Evolutionary conservation across 768 basidiomycete genomes (phyloP), one percentile per base, ranked within the genome.

Genomic region (Leccinum olivaceopallidum): DNA sequence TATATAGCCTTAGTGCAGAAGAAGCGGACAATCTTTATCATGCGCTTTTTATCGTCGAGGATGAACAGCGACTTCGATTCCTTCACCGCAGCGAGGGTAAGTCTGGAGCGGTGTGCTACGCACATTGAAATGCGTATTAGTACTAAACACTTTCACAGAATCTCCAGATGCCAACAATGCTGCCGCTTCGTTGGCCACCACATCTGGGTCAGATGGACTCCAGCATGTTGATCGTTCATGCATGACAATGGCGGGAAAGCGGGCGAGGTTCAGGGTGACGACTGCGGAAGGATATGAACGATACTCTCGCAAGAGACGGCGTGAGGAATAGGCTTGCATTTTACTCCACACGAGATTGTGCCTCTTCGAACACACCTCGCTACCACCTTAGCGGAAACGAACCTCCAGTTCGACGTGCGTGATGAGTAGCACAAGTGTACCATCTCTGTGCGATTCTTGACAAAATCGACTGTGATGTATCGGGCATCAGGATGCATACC

Each of bases 211-310:
- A 1, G 28, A 10, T 24, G 1, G 14, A 34, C 2, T 30, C 6
- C 8, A 9, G 2, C 20, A 7, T n/a, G 28, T 20, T 3, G 24
- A 49, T 53, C 24, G 6, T 6, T 22, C 26, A 6, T 6, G 1
- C 6, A 20, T n/a, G 12, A 2, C 6, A 6, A 42, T 13, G 1
- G 32, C 14, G 10, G 34, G 18, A 3, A 65, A 22, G 28, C 49
- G 37, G 18, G 0, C 30, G 2, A 59, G 22, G 48, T 66, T 58
- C 44, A 57, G 37, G 32, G 28, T 63, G 16, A 59, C 30, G 1
- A 63, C 56, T 22, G 47, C 37, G 4, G 60, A 60, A 32, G 18
- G 16, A 0, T 65, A 52, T 22, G 47, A 5, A 28, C 16, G 7
- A 20, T 39, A 4, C 6, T 6, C 30, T 37, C 34, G 20, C 2